Base-by-base conservation (phyloP, 345 rosid species). In the Eucalyptus tenuipes region DNA sequence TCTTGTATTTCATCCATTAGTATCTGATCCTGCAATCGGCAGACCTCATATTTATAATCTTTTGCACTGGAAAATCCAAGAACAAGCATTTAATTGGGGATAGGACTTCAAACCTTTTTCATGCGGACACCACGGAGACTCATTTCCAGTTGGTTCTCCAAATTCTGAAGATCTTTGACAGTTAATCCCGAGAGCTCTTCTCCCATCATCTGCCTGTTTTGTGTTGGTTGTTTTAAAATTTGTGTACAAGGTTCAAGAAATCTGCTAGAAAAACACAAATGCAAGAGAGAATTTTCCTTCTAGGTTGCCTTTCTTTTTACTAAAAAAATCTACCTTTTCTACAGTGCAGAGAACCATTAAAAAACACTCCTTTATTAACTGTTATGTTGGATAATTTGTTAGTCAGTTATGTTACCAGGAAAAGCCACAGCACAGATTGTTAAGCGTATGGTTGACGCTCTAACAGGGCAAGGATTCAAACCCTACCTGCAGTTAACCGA, bases 191-290 rank as follows among this genome's bases (percentile, higher is more conserved):
- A 94, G 89, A 96, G 97, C 90, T 93, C 95, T 92, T 95, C 94
- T 8, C 98, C 98, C 98, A 95, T 95, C 95, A 96, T 93, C 91
- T 95, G 93, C 93, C 98, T 96, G 94, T 88, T 86, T 59, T 37
- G 55, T 68, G 40, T 42, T n/a, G 42, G 86, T 85, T 47, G 50
- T 68, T 47, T 66, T 88, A 40, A 84, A 61, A 40, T 53, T 42
- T 45, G 42, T 47, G 29, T 5, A 57, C 40, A 44, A 57, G 64
- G 37, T 31, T 53, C 29, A n/a, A 64, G 40, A 64, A 64, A 64
- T 64, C 75, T 11, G 84, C 84, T 75, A 75, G 47, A 20, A 40
- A 20, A 75, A 40, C 8, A 40, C 84, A 75, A n/a, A n/a, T 75
- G 47, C 84, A 75, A 37, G 82, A 75, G 40, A 75, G 82, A 75